Conservation (phyloP, 768 basidiomycete genomes). For the Naganishia onofrii region DNA sequence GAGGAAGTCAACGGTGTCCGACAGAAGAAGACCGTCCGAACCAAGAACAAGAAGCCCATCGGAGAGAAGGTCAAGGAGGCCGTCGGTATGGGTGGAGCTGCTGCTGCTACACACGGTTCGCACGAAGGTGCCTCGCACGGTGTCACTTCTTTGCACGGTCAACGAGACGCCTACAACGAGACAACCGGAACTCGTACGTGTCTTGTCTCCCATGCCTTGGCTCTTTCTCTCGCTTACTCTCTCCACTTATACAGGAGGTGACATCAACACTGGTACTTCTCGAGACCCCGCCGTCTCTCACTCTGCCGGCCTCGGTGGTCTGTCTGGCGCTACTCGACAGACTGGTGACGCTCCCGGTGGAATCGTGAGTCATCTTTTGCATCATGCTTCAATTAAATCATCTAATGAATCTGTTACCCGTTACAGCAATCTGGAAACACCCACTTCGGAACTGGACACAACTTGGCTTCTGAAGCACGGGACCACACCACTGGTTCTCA, state of each 20-base stretch:
- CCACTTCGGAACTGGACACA: slow-evolving; percentile 23
- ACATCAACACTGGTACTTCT: slow-evolving; percentile 20
- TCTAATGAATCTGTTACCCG: background rate
- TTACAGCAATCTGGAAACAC: slow-evolving; percentile 27
- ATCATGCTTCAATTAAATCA: background rate
- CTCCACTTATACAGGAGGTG: slow-evolving; percentile 7
- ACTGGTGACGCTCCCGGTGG: slow-evolving; percentile 28
- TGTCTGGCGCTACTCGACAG: background rate
- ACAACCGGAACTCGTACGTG: background rate
- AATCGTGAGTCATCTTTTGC: slow-evolving; percentile 11
- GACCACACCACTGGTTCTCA: slow-evolving; percentile 15
- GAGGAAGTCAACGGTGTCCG: slow-evolving; percentile 15
- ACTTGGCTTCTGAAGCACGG: slow-evolving; percentile 21
- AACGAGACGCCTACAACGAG: slow-evolving; percentile 20
- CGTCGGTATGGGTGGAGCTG: slow-evolving; percentile 19
- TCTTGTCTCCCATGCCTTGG: background rate
- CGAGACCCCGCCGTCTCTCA: slow-evolving; percentile 1
- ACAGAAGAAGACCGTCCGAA: slow-evolving; percentile 14
- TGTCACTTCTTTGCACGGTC: slow-evolving; percentile 4
- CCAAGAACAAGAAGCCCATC: slow-evolving; percentile 17
- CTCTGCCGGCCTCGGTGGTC: slow-evolving; percentile 4
- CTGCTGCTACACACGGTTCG: slow-evolving; percentile 4
- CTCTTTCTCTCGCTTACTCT: background rate
- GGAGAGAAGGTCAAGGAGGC: slow-evolving; percentile 17
- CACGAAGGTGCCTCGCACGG: slow-evolving; percentile 8